phyloP scores from a whole-genome alignment of 2,329 filamentous ascomycete genomes.

The Hawksworthiomyces lignivorus region DNA sequence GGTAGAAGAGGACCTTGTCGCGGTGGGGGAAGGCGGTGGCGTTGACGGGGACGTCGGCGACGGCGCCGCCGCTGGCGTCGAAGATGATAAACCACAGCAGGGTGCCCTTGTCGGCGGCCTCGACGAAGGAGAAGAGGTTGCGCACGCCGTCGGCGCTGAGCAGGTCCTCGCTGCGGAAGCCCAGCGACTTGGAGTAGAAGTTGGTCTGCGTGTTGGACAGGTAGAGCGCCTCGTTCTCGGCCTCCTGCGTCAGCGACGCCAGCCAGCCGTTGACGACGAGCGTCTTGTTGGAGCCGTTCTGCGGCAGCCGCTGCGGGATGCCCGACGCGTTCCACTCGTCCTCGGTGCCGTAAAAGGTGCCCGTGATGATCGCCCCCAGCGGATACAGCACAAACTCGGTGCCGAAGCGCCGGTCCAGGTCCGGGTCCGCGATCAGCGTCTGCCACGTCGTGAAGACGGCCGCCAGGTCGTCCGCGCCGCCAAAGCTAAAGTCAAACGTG shows the following conservation, averaged over 20 bases:
- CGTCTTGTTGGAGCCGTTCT: slow-evolving; percentile 27
- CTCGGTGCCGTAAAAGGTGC: slow-evolving; percentile 53
- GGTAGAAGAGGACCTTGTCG: slow-evolving; percentile 56
- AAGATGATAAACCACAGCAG: slow-evolving; percentile 56
- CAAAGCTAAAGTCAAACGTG: slow-evolving; percentile 45
- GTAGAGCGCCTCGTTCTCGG: slow-evolving; percentile 39
- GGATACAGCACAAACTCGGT: slow-evolving; percentile 48
- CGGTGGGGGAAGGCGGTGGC: slow-evolving; percentile 57
- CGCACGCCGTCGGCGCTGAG: slow-evolving; percentile 38
- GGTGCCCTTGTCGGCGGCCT: slow-evolving; percentile 40
- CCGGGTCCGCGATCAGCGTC: slow-evolving; percentile 42
- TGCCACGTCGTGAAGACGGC: slow-evolving; percentile 51
- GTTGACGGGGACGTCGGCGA: slow-evolving; percentile 45
- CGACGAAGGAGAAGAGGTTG: slow-evolving; percentile 46
- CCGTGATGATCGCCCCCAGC: slow-evolving; percentile 47
- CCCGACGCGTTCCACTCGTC: slow-evolving; percentile 46
- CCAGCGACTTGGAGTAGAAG: slow-evolving; percentile 53
- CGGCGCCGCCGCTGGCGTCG: slow-evolving; percentile 52
- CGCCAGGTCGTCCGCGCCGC: slow-evolving; percentile 38
- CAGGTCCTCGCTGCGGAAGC: slow-evolving; percentile 41
- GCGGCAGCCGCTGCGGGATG: slow-evolving; percentile 40
- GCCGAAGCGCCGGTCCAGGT: slow-evolving; percentile 51
- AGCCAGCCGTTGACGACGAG: slow-evolving; percentile 56
- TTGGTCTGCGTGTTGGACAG: slow-evolving; percentile 38
- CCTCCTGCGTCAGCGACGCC: slow-evolving; percentile 45